Conservation (phyloP, 345 rosid genomes). For the Carallia pectinifolia region DNA sequence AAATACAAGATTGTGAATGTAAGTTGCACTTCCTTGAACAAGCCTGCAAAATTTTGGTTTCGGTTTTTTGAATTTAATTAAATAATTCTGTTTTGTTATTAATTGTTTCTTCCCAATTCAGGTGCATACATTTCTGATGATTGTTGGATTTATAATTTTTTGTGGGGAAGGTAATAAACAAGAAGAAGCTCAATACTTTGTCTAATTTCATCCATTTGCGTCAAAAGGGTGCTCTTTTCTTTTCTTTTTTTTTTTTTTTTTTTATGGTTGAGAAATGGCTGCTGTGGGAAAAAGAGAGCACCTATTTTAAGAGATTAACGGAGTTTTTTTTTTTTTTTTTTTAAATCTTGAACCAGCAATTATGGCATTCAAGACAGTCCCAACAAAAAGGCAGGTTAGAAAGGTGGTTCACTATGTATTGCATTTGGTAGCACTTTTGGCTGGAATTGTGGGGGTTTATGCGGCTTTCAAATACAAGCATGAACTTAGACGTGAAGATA, state of each 20-base stretch:
- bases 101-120: conserved; percentile 16
- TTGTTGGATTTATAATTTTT: conserved; percentile 48
- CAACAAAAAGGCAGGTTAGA: conserved; percentile 30
- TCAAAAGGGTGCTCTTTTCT: too few relatives aligned
- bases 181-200: background rate
- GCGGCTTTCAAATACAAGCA: conserved; percentile 44
- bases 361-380: conserved; percentile 50
- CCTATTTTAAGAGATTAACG: too few relatives aligned
- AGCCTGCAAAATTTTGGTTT: background rate
- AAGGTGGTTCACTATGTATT: conserved; percentile 34
- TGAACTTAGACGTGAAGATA: conserved; percentile 16
- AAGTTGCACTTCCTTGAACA: background rate
- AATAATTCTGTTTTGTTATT: background rate
- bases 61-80: background rate
- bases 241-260: too few relatives aligned
- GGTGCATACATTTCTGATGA: conserved; percentile 53
- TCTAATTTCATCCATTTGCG: background rate
- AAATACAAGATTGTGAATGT: conserved; percentile 45
- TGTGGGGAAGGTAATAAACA: conserved; percentile 48
- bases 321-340: too few relatives aligned
- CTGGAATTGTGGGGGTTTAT: conserved; percentile 42
- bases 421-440: conserved; percentile 38
- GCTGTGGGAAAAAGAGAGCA: too few relatives aligned
- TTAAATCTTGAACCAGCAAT: conserved; percentile 34
- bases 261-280: too few relatives aligned